phyloP scores from a whole-genome alignment of 805 yeast species.

The Suhomyces sp. region DNA sequence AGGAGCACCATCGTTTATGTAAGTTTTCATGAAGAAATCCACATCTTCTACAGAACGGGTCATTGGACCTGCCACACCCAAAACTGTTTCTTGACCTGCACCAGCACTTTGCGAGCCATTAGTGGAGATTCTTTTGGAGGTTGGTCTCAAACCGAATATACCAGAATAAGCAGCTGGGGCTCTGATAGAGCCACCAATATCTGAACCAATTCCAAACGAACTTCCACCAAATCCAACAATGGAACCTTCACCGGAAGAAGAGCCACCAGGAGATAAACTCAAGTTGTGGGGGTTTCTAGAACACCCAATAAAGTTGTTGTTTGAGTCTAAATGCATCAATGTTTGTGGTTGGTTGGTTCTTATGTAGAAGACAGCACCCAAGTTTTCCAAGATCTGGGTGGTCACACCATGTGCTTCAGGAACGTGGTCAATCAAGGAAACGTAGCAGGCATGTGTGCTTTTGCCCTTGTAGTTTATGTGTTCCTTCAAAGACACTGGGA shows the following conservation, averaged over 20 bases:
- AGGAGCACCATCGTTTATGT: slow-evolving; percentile 62
- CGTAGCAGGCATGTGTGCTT: slow-evolving; percentile 60
- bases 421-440: slow-evolving; percentile 47
- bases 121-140: slow-evolving; percentile 48
- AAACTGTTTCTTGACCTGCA: slow-evolving; percentile 64
- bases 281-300: slow-evolving; percentile 59
- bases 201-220: slow-evolving; percentile 64
- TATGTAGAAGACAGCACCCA: slow-evolving; percentile 59
- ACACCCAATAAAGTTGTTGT: slow-evolving; percentile 58
- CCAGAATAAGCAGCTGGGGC: slow-evolving; percentile 68
- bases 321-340: slow-evolving; percentile 65
- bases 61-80: slow-evolving; percentile 67
- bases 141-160: slow-evolving; percentile 60
- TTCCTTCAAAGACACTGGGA: slow-evolving; percentile 65
- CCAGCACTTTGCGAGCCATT: slow-evolving; percentile 52
- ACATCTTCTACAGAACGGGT: slow-evolving; percentile 63
- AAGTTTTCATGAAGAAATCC: slow-evolving; percentile 63
- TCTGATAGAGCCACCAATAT: slow-evolving; percentile 70
- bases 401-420: slow-evolving; percentile 47
- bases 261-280: slow-evolving; percentile 64
- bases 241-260: slow-evolving; percentile 73
- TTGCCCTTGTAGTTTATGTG: slow-evolving; percentile 55
- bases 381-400: slow-evolving; percentile 43
- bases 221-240: slow-evolving; percentile 58
- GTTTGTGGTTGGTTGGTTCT: slow-evolving; percentile 70